Base-by-base conservation (phyloP, 495 filamentous ascomycete genomes). In the Lophium mytilinum region DNA sequence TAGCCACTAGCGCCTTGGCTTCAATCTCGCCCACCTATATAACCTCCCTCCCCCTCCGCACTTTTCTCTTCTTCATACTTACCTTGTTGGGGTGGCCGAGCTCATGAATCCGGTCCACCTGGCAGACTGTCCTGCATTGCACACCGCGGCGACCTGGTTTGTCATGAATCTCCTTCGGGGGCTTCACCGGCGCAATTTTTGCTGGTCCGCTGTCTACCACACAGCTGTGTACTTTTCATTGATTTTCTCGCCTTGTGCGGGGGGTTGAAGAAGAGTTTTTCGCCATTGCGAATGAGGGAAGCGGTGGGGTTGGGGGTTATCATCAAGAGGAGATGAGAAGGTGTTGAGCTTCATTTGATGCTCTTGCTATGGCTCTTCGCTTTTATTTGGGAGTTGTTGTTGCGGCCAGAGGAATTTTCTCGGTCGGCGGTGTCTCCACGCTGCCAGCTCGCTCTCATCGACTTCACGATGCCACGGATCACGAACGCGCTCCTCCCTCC, bases 1-100 rank as follows among this genome's bases (percentile, higher is more conserved):
- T 30, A 30, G 24, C 24, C 24, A 30, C 6, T 30, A 30, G 24
- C 24, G 24, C 21, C 46, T 49, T 49, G 21, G 46, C 46, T 3
- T 21, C 46, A 12, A 12, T 17, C 10, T 12, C 12, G 2, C 12
- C 30, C 43, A 61, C 36, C 24, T 64, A 72, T 63, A 70, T 71
- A 69, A 62, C 17, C 18, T 48, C 15, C n/a, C 21, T 50, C 37
- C 15, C 47, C 45, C 50, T 60, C 34, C 34, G 7, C 76, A 69
- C 72, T n/a, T n/a, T n/a, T n/a, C n/a, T n/a, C 68, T 79, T 83
- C 78, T 79, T 83, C 80, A 85, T 85, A 84, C 81, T 84, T 85
- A 86, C 82, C 81, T 85, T 84, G 79, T 80, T 78, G 79, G 75
- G 74, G 75, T 72, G 72, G 69, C 74, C 68, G 75, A 72, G 81